phyloP scores from a whole-genome alignment of 352 stramenopile species.

The Globisporangium cederbergense region DNA sequence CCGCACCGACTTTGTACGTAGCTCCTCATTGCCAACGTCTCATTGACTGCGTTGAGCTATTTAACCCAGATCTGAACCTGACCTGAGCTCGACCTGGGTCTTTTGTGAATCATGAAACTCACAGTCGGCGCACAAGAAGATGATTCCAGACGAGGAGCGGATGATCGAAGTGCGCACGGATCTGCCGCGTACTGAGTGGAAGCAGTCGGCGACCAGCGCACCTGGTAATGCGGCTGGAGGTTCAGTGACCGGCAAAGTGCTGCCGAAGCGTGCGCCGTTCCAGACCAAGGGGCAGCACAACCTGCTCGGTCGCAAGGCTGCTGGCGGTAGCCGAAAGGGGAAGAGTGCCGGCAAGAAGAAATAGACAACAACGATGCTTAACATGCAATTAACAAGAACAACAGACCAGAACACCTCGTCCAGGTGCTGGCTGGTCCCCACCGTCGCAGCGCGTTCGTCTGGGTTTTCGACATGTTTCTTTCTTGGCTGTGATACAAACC shows the following conservation, averaged over 20 bases:
- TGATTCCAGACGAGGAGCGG: slow-evolving; percentile 55
- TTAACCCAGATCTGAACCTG: not conserved
- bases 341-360: slow-evolving; percentile 26
- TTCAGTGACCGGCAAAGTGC: not conserved
- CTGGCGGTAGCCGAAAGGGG: slow-evolving; percentile 7
- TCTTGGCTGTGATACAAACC: not conserved
- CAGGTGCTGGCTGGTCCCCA: not conserved
- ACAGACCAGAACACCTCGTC: slow-evolving; percentile 15
- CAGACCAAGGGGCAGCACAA: slow-evolving; percentile 25
- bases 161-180: slow-evolving; percentile 64
- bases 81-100: not conserved
- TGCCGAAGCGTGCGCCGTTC: slow-evolving; percentile 24
- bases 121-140: slow-evolving; percentile 68
- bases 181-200: slow-evolving; percentile 64
- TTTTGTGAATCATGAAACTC: slow-evolving; percentile 2
- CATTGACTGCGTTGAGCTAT: not conserved
- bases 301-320: slow-evolving; percentile 30
- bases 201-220: slow-evolving; percentile 15
- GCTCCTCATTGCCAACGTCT: not conserved
- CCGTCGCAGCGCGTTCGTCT: not conserved
- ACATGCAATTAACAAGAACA: slow-evolving; percentile 19
- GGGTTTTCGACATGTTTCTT: not conserved
- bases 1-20: slow-evolving; percentile 70
- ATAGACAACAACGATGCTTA: slow-evolving; percentile 19
- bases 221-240: no score